Base-by-base conservation (phyloP, 495 filamentous ascomycete genomes). In the Aspergillus taichungensis region DNA sequence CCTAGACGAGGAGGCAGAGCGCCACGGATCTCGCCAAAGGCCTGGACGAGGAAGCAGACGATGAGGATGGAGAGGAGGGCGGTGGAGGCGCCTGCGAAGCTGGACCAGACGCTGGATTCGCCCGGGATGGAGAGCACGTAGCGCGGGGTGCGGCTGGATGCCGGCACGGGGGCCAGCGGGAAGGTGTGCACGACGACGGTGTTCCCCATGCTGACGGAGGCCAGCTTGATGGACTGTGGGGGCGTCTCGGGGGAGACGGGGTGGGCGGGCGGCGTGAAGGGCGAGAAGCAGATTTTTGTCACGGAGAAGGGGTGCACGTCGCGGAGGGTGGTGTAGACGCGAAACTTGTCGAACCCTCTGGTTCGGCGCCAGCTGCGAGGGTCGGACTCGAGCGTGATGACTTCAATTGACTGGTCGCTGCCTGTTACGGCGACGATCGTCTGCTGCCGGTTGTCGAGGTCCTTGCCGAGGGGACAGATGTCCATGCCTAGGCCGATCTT, bases 121-220 rank as follows among this genome's bases (percentile, higher is more conserved):
- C 64, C 62, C 12, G 82, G 79, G 6, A 79, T 57, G 6, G 69
- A 72, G 30, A 94, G 73, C 28, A 90, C 74, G 62, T 88, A 90
- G 55, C 87, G 82, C 14, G 70, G 72, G 27, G 63, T 70, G 47
- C 60, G 67, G 46, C 67, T 75, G 33, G 52, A 66, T 49, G 53
- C 62, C 40, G 60, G 69, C 49, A 68, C 73, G 12, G 76, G 77
- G 12, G 72, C 73, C 24, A 98, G 78, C 0, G 87, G 81, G 49
- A 97, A 68, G 13, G 85, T 85, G 64, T 95, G 87, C 30, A 95
- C 83, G 37, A 88, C 81, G 36, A 88, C 77, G 7, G 85, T 90
- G 61, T 88, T 91, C 45, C 83, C 87, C 60, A 94, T 81, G 49
- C 83, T 86, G 37, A 87, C 82, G 39, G 86, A 92, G 12, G 88